Evolutionary conservation across 1,284 basidiomycete genomes (phyloP), one percentile per base, ranked within the genome.

Genomic region (Chiua sp.): DNA sequence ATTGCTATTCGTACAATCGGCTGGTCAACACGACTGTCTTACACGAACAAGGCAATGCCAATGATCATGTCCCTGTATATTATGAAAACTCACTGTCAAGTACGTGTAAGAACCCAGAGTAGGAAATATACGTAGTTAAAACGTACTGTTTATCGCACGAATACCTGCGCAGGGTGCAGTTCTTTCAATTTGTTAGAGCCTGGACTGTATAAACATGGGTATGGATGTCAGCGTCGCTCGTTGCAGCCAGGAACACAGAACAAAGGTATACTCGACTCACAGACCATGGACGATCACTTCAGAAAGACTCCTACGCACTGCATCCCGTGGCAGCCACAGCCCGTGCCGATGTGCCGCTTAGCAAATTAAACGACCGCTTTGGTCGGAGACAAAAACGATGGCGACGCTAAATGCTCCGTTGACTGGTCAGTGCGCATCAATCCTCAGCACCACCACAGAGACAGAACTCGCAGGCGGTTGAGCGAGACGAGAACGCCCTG

Each of bases 391-490:
- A 0, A 55, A 68, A 66, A 51, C 0, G 52, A 64, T 60, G 70
- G 64, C 61, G 56, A 75, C 64, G 57, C 59, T 64, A 69, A 65
- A 66, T 68, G 59, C 61, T 44, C 59, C 57, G 53, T 65, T 53
- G 63, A 48, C 64, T 73, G 75, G 75, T 74, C 68, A 75, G 68
- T 71, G 74, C 72, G 75, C 70, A 55, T 67, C 67, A 72, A 77
- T 68, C 72, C 67, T 74, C 74, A 72, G 75, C 74, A 75, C 71
- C 75, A 74, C 73, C 72, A 74, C 75, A 73, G 73, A 77, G 75
- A 74, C 75, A 76, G 75, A 74, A 71, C 75, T 72, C 75, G 71
- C 72, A 76, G 72, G 65, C 75, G 71, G 72, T 75, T 75, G 73
- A 70, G 74, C 71, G 70, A 68, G 64, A 68, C 73, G 67, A 64